Percentiles rank a stretch among this genome's conserved stretches.
Evolutionary conservation across 257 asterid species (phyloP).

Genomic region (Nicotiana noctiflora): DNA sequence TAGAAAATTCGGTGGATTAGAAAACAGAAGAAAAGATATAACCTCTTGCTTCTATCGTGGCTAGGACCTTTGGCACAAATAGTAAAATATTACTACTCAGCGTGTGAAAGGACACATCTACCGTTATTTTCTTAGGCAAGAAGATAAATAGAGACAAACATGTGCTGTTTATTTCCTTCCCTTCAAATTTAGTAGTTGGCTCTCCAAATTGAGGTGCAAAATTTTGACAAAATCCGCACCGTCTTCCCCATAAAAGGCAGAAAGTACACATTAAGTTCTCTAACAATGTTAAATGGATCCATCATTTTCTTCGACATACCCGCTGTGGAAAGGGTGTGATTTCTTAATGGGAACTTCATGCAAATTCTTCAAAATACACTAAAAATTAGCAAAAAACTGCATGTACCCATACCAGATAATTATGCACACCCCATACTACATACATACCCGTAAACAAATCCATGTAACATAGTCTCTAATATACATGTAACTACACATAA

Average conservation of each 20-base stretch:
- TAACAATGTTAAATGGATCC: not conserved
- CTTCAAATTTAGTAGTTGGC: not conserved
- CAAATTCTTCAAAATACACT: not conserved
- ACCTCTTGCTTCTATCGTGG: not conserved
- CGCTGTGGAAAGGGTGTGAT: not conserved
- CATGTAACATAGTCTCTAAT: not conserved
- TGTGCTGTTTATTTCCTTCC: constrained; percentile 1
- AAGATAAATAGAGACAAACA: not conserved
- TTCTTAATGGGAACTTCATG: not conserved
- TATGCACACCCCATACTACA: not conserved
- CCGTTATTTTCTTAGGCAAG: not conserved
- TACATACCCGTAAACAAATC: not conserved
- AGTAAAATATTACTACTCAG: not conserved
- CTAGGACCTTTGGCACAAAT: constrained; percentile 1
- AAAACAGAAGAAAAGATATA: not conserved
- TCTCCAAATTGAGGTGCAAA: constrained; percentile 6
- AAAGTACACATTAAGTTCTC: not conserved
- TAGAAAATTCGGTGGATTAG: not conserved
- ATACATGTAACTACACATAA: not conserved
- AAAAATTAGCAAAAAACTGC: not conserved
- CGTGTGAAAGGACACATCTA: not conserved
- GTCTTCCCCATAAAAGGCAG: not conserved
- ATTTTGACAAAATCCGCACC: not conserved
- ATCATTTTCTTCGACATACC: not conserved
- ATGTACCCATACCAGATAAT: not conserved